These are phyloP conservation scores for Scleroderma citrinum DNA, from an alignment of 768 basidiomycete genomes.

Conservation along the genomic window DNA sequence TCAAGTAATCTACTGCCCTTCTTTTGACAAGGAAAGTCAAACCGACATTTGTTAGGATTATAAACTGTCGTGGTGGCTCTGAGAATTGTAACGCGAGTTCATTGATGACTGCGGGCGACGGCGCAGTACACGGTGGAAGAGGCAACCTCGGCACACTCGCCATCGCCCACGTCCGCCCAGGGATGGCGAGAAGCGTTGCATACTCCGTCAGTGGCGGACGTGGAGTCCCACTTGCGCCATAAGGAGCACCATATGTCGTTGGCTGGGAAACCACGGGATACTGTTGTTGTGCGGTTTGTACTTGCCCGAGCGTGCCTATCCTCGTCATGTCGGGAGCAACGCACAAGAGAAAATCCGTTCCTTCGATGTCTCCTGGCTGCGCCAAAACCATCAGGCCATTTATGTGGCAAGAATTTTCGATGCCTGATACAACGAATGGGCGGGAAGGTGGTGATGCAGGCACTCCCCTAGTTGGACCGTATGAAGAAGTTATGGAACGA, in stretches of 20 bases:
- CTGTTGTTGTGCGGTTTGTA: slow-evolving; percentile 39
- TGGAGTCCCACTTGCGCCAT: slow-evolving; percentile 34
- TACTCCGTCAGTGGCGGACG: slow-evolving; percentile 72
- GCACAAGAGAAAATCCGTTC: slow-evolving; percentile 70
- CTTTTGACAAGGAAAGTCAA: slow-evolving; percentile 76
- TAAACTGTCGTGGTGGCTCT: slow-evolving; percentile 70
- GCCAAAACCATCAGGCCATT: slow-evolving; percentile 64
- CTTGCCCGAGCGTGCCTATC: slow-evolving; percentile 63
- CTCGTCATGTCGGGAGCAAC: slow-evolving; percentile 70
- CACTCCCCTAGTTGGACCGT: slow-evolving; percentile 39
- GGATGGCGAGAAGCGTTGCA: slow-evolving; percentile 69
- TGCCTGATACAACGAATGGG: slow-evolving; percentile 50
- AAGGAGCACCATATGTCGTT: slow-evolving; percentile 37
- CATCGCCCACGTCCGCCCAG: slow-evolving; percentile 83
- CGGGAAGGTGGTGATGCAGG: slow-evolving; percentile 43
- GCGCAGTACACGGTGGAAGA: slow-evolving; percentile 31
- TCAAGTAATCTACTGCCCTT: slow-evolving; percentile 79
- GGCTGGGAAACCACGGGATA: slow-evolving; percentile 29
- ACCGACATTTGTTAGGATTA: slow-evolving; percentile 85
- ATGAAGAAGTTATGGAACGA: slow-evolving; percentile 41
- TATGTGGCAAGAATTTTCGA: slow-evolving; percentile 61
- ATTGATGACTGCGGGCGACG: slow-evolving; percentile 57
- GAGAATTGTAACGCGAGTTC: slow-evolving; percentile 80
- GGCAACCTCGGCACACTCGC: slow-evolving; percentile 43
- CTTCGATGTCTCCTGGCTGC: slow-evolving; percentile 71